phyloP scores from a whole-genome alignment of 1,284 basidiomycete species.

The Ustilago loliicola region DNA sequence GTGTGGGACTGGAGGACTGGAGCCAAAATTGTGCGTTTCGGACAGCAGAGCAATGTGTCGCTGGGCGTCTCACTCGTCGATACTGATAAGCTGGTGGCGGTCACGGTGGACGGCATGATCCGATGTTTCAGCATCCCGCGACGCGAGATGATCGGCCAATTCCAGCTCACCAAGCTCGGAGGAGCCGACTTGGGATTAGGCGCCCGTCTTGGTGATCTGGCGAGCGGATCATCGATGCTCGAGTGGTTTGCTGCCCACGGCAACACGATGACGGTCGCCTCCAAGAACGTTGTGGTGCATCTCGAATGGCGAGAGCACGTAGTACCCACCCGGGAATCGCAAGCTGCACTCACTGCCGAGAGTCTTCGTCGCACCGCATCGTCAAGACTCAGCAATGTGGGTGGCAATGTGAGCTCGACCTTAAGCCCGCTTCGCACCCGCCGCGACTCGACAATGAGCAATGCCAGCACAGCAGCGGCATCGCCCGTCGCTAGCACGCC shows the following conservation, averaged over 20 bases:
- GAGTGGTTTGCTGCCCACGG: constrained; percentile 87
- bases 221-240: constrained; percentile 52
- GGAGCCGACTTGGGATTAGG: constrained; percentile 62
- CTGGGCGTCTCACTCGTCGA: constrained; percentile 87
- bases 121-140: constrained; percentile 87
- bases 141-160: constrained; percentile 90
- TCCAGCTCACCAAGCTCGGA: constrained; percentile 85
- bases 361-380: constrained; percentile 37
- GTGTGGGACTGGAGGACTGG: constrained; percentile 80
- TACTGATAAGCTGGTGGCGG: constrained; percentile 79
- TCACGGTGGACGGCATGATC: constrained; percentile 91
- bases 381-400: constrained; percentile 32
- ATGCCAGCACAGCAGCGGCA: constrained; percentile 23
- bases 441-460: constrained; percentile 55
- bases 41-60: constrained; percentile 91
- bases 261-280: constrained; percentile 89
- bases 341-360: constrained; percentile 27
- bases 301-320: constrained; percentile 84
- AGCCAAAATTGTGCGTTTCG: constrained; percentile 87
- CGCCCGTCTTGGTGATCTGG: constrained; percentile 46
- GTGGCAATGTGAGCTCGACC: constrained; percentile 13
- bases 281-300: constrained; percentile 86
- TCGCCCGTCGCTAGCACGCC: constrained; percentile 14
- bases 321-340: constrained; percentile 38
- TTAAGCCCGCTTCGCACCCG: constrained; percentile 44